Evolutionary conservation across 768 basidiomycete species (phyloP).

Genomic region (Boletus tylopilopsis): DNA sequence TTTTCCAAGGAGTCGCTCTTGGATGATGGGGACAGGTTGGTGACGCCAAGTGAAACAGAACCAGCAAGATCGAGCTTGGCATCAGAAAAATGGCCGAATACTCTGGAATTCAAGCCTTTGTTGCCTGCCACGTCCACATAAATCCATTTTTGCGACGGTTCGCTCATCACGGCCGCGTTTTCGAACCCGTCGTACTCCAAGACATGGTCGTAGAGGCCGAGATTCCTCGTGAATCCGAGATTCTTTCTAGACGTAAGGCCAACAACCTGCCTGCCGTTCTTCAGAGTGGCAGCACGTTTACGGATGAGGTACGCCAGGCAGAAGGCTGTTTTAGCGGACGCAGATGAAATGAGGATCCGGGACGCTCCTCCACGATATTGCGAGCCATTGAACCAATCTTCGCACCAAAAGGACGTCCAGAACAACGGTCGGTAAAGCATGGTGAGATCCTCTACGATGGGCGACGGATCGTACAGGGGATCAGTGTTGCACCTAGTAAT

Average conservation of each 20-base stretch:
- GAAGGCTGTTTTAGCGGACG: conserved; percentile 71
- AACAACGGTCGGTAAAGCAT: conserved; percentile 74
- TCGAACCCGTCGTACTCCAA: conserved; percentile 50
- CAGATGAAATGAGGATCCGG: conserved; percentile 58
- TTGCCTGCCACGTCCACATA: conserved; percentile 67
- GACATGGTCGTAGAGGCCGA: conserved; percentile 56
- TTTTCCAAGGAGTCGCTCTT: conserved; percentile 28
- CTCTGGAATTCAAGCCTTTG: conserved; percentile 41
- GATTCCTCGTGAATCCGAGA: conserved; percentile 46
- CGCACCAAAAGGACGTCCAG: conserved; percentile 75
- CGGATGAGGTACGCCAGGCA: conserved; percentile 59
- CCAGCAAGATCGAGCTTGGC: conserved; percentile 32
- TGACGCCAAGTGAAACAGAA: conserved; percentile 50
- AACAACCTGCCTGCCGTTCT: conserved; percentile 36
- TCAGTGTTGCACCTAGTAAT: conserved; percentile 57
- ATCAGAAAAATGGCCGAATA: conserved; percentile 38
- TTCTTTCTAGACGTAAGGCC: conserved; percentile 62
- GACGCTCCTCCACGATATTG: conserved; percentile 47
- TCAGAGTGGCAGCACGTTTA: conserved; percentile 35
- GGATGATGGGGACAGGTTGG: conserved; percentile 49
- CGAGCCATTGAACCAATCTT: conserved; percentile 60
- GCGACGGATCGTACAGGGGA: conserved; percentile 47
- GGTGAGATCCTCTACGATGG: conserved; percentile 52
- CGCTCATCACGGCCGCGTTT: conserved; percentile 28
- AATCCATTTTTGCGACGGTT: conserved; percentile 40